Conservation (phyloP, 1,284 basidiomycete genomes). For the Tausonia pullulans region DNA sequence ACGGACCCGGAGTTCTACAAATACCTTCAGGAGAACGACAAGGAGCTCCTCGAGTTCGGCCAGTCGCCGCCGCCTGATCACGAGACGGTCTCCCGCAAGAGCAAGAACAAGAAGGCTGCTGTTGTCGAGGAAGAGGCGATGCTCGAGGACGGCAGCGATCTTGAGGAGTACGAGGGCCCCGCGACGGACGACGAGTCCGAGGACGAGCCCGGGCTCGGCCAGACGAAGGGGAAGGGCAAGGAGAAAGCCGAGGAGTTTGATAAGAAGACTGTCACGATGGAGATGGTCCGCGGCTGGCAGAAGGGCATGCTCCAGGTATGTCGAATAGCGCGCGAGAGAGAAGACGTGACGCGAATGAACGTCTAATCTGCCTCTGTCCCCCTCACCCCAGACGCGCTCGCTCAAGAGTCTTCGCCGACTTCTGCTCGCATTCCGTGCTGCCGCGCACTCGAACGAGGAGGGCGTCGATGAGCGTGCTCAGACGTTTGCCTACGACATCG, state of each 20-base stretch:
- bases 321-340: neutral
- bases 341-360: no score
- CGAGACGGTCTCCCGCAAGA: neutral
- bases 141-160: constrained; percentile 44
- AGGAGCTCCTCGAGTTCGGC: constrained; percentile 69
- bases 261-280: constrained; percentile 59
- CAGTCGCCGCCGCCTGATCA: constrained; percentile 15
- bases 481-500: constrained; percentile 63
- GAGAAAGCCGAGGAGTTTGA: constrained; percentile 38
- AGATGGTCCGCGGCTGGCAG: constrained; percentile 73
- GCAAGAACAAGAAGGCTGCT: constrained; percentile 10
- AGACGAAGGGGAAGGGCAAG: constrained; percentile 21
- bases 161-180: constrained; percentile 29
- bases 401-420: constrained; percentile 73
- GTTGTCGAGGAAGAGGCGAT: constrained; percentile 29
- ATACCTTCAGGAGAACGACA: constrained; percentile 92
- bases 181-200: constrained; percentile 34
- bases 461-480: constrained; percentile 37
- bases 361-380: neutral
- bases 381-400: constrained; percentile 56
- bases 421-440: constrained; percentile 77
- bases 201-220: constrained; percentile 34
- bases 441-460: constrained; percentile 81
- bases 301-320: constrained; percentile 74
- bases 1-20: constrained; percentile 99